phyloP scores from a whole-genome alignment of 805 yeast species.

The Hanseniaspora meyeri region DNA sequence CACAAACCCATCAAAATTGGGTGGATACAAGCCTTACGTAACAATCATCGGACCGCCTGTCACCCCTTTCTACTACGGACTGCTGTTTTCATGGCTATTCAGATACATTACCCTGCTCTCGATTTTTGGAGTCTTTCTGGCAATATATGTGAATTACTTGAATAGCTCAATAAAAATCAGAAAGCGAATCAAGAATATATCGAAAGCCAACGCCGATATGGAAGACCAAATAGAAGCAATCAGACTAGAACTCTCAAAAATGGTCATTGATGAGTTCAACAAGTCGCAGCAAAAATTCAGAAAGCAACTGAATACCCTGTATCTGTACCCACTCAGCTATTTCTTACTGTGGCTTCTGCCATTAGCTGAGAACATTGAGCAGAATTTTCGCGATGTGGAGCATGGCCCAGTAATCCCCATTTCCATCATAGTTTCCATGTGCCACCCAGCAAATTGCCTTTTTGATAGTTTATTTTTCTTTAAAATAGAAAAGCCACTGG shows the following conservation, averaged over 20 bases:
- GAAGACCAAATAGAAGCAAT: conserved; percentile 26
- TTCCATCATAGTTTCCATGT: conserved; percentile 53
- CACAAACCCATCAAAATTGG: conserved; percentile 22
- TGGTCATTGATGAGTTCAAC: conserved; percentile 49
- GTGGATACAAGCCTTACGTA: conserved; percentile 50
- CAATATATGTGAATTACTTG: conserved; percentile 57
- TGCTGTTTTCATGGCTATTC: conserved; percentile 71
- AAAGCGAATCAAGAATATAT: conserved; percentile 33
- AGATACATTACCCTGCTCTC: conserved; percentile 53
- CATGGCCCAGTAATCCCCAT: conserved; percentile 52
- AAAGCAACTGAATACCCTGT: conserved; percentile 65
- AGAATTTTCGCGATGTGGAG: conserved; percentile 35
- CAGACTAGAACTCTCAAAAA: conserved; percentile 31
- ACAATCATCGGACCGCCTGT: conserved; percentile 74
- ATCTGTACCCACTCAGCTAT: conserved; percentile 75
- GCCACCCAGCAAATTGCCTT: conserved; percentile 69
- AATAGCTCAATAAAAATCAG: conserved; percentile 19
- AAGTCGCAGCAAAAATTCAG: conserved; percentile 55
- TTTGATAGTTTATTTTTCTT: conserved; percentile 70
- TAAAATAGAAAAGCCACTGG: conserved; percentile 72
- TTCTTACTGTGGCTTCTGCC: conserved; percentile 75
- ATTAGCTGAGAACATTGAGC: conserved; percentile 50
- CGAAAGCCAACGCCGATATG: neutral
- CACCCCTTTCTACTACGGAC: conserved; percentile 57
- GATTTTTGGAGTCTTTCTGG: conserved; percentile 51